These are phyloP conservation scores for Neltuma alba DNA, from an alignment of 306 rosid species.

Conservation along the genomic window DNA sequence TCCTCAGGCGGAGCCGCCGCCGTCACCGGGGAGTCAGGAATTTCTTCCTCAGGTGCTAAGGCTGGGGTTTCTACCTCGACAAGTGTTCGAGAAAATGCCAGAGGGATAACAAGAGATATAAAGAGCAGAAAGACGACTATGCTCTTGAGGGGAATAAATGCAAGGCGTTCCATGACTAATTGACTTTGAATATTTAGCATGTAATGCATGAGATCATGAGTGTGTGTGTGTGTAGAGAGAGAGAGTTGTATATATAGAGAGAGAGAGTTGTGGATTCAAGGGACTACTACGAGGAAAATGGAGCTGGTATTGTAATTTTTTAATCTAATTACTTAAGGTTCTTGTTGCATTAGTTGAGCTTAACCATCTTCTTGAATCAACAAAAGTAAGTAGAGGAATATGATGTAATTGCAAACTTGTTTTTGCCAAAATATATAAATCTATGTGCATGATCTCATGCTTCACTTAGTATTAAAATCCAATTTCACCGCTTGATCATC, in stretches of 20 bases:
- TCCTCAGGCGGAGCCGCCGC: neutral
- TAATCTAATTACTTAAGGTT: neutral
- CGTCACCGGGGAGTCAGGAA: neutral
- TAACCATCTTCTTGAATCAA: neutral
- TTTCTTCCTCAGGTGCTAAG: neutral
- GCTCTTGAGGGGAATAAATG: slow-evolving; percentile 21
- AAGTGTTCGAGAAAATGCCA: slow-evolving; percentile 44
- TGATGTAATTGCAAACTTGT: neutral
- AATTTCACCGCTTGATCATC: too few relatives aligned
- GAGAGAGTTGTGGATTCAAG: neutral
- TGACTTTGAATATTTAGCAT: neutral
- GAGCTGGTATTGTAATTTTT: slow-evolving; percentile 47
- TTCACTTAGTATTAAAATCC: too few relatives aligned
- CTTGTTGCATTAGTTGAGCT: slow-evolving; percentile 42
- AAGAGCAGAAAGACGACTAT: slow-evolving; percentile 29
- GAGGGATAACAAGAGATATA: slow-evolving; percentile 34
- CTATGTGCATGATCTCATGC: neutral
- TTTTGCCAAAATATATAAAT: neutral
- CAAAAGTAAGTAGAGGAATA: neutral
- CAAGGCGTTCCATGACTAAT: slow-evolving; percentile 37
- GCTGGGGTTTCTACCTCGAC: slow-evolving; percentile 30
- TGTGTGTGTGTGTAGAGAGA: neutral
- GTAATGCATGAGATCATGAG: neutral
- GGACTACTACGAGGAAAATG: slow-evolving; percentile 15
- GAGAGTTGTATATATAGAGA: slow-evolving; percentile 19